Evolutionary conservation across 2,329 filamentous ascomycete species (phyloP), one percentile per base, ranked within the genome.

Genomic region (Penicillium crustosum): DNA sequence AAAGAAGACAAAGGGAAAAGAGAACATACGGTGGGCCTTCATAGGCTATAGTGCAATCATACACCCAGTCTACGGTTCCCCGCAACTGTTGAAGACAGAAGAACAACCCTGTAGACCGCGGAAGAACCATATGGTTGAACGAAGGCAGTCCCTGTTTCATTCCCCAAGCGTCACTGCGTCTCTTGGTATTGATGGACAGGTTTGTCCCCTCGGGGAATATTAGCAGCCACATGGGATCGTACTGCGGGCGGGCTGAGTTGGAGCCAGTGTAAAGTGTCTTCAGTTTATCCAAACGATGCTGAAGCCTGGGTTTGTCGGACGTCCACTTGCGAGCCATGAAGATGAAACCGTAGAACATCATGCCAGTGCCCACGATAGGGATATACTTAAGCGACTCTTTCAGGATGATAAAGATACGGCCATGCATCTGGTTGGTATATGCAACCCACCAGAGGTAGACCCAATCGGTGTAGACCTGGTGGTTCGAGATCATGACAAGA

Each of bases 11-110:
- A 29, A 52, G 9, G 13, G 12, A 6, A 21, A 41, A 43, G 4
- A 15, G 25, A 51, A 88, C 91, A 82, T 83, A 93, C 88, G 90
- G 90, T 43, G 96, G 85, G 15, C 94, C 93, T 75, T 97, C 93
- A 70, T 99, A 99, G 5, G 91, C 93, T 56, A 99, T 88, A 0
- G 94, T 97, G 75, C 93, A 97, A 65, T 88, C 85, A 65, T 88
- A 88, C 1, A 88, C 76, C 79, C 82, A 87, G 27, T 86, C 82
- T n/a, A 85, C 83, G 0, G 83, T 84, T 9, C 81, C 78, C 42
- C 76, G 78, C 49, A 88, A 66, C 62, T 87, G 81, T 56, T 86
- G 81, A 47, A 88, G 68, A 66, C 84, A 87, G 70, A 86, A 87
- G 39, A 81, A 79, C 6, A 87, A 69, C 3, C 85, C 85, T 4